Percentiles rank a stretch among this genome's conserved stretches.
Evolutionary conservation across 1,139 yeast species (phyloP).

Genomic region (Saccharomycopsis hybrid): DNA sequence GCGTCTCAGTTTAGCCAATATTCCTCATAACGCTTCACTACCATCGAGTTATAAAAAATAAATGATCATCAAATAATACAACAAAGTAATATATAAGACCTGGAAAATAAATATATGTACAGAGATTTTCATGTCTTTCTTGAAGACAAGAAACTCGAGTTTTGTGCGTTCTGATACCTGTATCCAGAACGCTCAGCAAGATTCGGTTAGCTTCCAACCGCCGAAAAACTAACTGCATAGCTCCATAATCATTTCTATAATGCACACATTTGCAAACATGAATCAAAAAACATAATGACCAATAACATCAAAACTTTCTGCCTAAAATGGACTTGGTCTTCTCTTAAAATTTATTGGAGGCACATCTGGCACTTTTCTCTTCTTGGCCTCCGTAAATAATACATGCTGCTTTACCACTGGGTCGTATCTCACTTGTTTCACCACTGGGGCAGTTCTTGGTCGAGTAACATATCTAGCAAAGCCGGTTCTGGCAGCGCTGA

Average conservation of each 20-base stretch:
- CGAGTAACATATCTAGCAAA: slow-evolving; percentile 72
- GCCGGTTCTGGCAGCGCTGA: slow-evolving; percentile 86
- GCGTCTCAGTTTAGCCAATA: no score
- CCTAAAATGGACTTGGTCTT: slow-evolving; percentile 29
- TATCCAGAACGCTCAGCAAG: no score
- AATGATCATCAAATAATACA: no score
- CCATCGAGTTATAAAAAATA: no score
- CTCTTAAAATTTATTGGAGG: slow-evolving; percentile 57
- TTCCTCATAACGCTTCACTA: no score
- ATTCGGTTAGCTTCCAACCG: no score
- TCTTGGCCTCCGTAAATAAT: slow-evolving; percentile 78
- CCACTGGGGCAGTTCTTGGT: slow-evolving; percentile 73
- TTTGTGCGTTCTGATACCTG: no score
- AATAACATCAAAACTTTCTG: not conserved
- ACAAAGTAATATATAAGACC: no score
- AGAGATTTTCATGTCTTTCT: no score
- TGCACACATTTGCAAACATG: not conserved
- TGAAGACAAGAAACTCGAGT: no score
- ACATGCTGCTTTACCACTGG: slow-evolving; percentile 77
- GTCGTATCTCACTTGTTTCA: slow-evolving; percentile 83
- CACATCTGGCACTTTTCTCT: slow-evolving; percentile 69
- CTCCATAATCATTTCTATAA: not conserved
- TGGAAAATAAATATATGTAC: no score
- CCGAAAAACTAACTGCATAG: not conserved
- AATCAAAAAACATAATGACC: not conserved